A percentile compares a stretch with the other conserved stretches of the same genome.
Conservation (phyloP, 2,329 filamentous ascomycete genomes). For the Graphium sp. region DNA sequence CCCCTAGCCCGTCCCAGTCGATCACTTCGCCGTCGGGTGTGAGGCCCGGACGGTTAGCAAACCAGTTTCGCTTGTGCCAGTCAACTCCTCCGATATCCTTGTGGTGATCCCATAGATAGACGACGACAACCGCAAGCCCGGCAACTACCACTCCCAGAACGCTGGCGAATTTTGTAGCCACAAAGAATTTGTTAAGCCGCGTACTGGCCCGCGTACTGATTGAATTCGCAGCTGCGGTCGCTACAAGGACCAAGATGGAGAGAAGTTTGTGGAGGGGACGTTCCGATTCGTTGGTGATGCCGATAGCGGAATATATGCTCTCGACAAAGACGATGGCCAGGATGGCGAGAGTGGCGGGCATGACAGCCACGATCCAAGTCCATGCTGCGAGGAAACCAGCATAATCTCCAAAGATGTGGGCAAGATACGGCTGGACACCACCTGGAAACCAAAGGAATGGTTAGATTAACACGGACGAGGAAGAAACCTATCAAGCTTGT, state of each 20-base stretch:
- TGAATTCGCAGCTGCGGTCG: slow-evolving; percentile 32
- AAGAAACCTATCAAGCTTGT: too few species aligned
- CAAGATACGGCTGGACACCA: slow-evolving; percentile 45
- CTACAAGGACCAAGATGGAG: slow-evolving; percentile 26
- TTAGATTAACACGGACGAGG: background rate
- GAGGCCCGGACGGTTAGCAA: slow-evolving; percentile 28
- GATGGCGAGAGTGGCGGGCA: slow-evolving; percentile 47
- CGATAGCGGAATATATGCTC: slow-evolving; percentile 35
- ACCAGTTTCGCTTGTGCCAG: slow-evolving; percentile 38
- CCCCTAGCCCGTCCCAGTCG: slow-evolving; percentile 27
- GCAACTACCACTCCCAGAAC: slow-evolving; percentile 30
- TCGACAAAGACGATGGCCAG: slow-evolving; percentile 47
- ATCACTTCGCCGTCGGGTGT: slow-evolving; percentile 30
- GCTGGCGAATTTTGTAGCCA: slow-evolving; percentile 32
- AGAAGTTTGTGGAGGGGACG: slow-evolving; percentile 30
- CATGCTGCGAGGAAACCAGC: slow-evolving; percentile 47
- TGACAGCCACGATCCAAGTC: slow-evolving; percentile 48
- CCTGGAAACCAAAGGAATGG: slow-evolving; percentile 15
- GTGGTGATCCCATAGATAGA: slow-evolving; percentile 19
- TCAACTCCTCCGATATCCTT: slow-evolving; percentile 26
- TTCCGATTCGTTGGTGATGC: slow-evolving; percentile 24
- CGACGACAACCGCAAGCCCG: slow-evolving; percentile 25
- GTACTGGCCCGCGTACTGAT: slow-evolving; percentile 39
- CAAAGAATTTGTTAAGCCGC: slow-evolving; percentile 36
- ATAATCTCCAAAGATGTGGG: slow-evolving; percentile 41